A percentile compares a stretch with the other conserved stretches of the same genome.
phyloP scores from a whole-genome alignment of 2,329 filamentous ascomycete genomes.

The Hortaea werneckii region DNA sequence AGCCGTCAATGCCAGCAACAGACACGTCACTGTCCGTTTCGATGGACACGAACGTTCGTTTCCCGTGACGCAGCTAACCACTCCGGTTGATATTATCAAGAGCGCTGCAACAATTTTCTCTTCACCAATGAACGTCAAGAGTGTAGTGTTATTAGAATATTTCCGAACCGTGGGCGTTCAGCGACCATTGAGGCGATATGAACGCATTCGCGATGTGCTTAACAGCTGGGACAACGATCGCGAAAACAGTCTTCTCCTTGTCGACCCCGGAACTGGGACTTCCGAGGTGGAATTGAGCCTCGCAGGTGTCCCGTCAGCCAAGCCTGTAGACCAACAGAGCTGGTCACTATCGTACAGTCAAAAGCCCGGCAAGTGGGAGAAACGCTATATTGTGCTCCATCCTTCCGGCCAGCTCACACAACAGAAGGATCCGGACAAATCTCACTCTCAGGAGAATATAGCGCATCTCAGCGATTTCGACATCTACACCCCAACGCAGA shows the following conservation, averaged over 20 bases:
- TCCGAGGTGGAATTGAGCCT: slow-evolving; percentile 55
- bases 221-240: slow-evolving; percentile 84
- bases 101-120: slow-evolving; percentile 55
- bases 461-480: slow-evolving; percentile 90
- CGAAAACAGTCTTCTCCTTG: slow-evolving; percentile 63
- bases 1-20: slow-evolving; percentile 65
- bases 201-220: slow-evolving; percentile 75
- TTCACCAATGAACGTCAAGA: slow-evolving; percentile 52
- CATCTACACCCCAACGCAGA: slow-evolving; percentile 67
- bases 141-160: slow-evolving; percentile 65
- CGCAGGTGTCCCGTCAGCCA: slow-evolving; percentile 50
- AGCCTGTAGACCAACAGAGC: slow-evolving; percentile 53
- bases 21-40: slow-evolving; percentile 66
- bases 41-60: slow-evolving; percentile 58
- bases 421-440: slow-evolving; percentile 57
- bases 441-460: slow-evolving; percentile 59
- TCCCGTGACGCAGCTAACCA: slow-evolving; percentile 66
- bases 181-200: slow-evolving; percentile 73
- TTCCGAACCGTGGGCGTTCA: slow-evolving; percentile 70
- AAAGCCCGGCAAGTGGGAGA: slow-evolving; percentile 76
- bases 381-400: slow-evolving; percentile 66
- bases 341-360: slow-evolving; percentile 73
- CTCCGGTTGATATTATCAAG: slow-evolving; percentile 60
- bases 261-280: slow-evolving; percentile 43
- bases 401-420: slow-evolving; percentile 60